Evolutionary conservation across 139 green algal genomes (phyloP), one percentile per base, ranked within the genome.

Genomic region (Chlamydomonas schloesseri): DNA sequence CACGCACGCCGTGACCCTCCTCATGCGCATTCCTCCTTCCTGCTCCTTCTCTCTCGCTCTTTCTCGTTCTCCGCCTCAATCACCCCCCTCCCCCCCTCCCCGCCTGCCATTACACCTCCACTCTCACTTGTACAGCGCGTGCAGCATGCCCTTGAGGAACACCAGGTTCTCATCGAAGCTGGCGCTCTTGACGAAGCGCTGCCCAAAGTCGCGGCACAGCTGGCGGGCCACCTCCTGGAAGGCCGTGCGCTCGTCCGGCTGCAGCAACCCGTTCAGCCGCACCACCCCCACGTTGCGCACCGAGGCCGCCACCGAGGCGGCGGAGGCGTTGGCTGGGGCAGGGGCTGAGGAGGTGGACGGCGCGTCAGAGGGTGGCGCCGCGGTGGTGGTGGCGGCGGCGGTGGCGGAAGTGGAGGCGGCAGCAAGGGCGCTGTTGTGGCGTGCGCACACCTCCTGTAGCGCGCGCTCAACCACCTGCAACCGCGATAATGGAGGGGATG

Each of bases 171-270:
- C 95, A 17, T 90, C 91, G 64, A 94, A 91, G 0, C 92, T 94
- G 0, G 95, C 93, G 8, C 47, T 80, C 10, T 81, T 79, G 15
- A 42, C 67, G 58, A 96, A 97, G 2, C 50, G 33, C 81, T 92
- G 89, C 26, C 70, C 65, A 37, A 92, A 92, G 28, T 88, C 71
- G 18, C 84, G 81, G 88, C 95, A 97, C 46, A 98, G 91, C 89
- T 97, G 95, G 18, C 93, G 82, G 0, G 95, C 94, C 46, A 94
- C 93, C 85, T 98, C 94, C 64, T 87, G 69, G 72, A 98, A 97
- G 0, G 94, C 96, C 2, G 72, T 74, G 2, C 93, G 83, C 73
- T 98, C 96, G 10, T 97, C 95, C 1, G 83, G 73, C 81, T 98
- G 94, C 58, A 94, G 76, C 64, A 93, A 75, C 1, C 95, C 95